Percentiles rank a stretch among this genome's conserved stretches.
These are phyloP conservation scores for Ambrosia trifida DNA, from an alignment of 129 eudicot genomes.

Conservation along the genomic window DNA sequence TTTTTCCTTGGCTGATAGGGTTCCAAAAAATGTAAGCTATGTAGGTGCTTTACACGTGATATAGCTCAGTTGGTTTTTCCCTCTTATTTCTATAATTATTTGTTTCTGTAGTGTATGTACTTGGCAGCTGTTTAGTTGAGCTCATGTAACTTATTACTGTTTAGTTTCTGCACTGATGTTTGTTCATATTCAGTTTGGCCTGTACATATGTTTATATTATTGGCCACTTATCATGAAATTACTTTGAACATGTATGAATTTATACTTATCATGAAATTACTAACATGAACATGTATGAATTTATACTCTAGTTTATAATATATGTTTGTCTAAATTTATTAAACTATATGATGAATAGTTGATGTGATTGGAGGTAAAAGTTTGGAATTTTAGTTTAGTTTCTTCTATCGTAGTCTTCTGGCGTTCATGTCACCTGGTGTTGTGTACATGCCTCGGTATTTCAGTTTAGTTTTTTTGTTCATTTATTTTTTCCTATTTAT, in stretches of 20 bases:
- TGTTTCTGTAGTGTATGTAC: constrained; percentile 1
- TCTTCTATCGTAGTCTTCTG: background rate
- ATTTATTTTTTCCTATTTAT: background rate
- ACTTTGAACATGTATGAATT: constrained; percentile 20
- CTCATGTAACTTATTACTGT: constrained; percentile 19
- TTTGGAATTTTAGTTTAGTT: background rate
- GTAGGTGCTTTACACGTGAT: constrained; percentile 32
- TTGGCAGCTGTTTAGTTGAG: constrained; percentile 7
- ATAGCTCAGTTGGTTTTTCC: constrained; percentile 19
- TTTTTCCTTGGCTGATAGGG: constrained; percentile 2
- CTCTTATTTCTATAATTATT: background rate
- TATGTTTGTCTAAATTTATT: background rate
- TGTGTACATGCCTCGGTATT: background rate
- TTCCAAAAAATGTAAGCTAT: constrained; percentile 12
- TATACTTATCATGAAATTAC: constrained; percentile 19
- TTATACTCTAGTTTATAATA: background rate
- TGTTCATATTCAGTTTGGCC: background rate
- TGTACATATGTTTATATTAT: background rate
- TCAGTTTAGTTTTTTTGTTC: background rate
- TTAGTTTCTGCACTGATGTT: constrained; percentile 23
- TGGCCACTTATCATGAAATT: constrained; percentile 16
- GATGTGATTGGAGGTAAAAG: background rate
- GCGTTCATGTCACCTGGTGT: constrained; percentile 7
- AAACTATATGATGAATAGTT: background rate
- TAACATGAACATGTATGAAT: constrained; percentile 18